These are phyloP conservation scores for Xylaria flabelliformis DNA, from an alignment of 495 filamentous ascomycete species.

Conservation along the genomic window DNA sequence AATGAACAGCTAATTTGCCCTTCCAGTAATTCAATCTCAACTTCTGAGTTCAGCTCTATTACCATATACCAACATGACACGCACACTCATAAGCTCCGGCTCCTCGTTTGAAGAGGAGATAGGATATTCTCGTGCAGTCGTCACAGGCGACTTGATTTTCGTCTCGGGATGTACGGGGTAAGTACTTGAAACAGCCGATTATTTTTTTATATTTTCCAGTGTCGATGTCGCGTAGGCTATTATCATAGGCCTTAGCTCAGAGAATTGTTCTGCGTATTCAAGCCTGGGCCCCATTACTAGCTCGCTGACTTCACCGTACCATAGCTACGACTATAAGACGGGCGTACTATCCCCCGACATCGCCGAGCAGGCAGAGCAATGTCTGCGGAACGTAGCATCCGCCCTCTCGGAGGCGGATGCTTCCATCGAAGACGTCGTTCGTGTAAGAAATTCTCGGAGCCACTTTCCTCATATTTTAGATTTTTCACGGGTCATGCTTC, in stretches of 20 bases:
- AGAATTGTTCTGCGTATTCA: background rate
- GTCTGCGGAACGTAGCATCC: conserved; percentile 41
- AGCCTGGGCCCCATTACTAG: background rate
- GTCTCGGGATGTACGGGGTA: conserved; percentile 52
- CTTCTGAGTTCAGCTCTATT: background rate
- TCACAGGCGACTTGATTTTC: conserved; percentile 46
- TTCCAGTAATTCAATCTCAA: background rate
- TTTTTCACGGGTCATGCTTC: too few relatives aligned
- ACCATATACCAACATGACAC: conserved; percentile 24
- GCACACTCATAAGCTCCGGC: conserved; percentile 46
- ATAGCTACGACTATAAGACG: conserved; percentile 49
- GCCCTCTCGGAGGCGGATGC: conserved; percentile 44
- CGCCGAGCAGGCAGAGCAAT: conserved; percentile 45
- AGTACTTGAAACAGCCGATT: background rate
- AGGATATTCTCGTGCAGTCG: conserved; percentile 51
- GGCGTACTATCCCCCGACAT: conserved; percentile 41
- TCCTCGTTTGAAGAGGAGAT: conserved; percentile 50
- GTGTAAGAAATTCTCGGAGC: conserved; percentile 20
- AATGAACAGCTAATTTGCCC: background rate
- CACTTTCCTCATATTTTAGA: too few relatives aligned
- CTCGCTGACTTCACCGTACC: background rate
- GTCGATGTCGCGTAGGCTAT: too few relatives aligned
- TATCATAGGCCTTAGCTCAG: background rate
- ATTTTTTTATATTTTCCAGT: background rate
- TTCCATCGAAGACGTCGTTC: conserved; percentile 43